These are phyloP conservation scores for Plantago coronopus DNA, from an alignment of 305 asterid species.

Conservation along the genomic window DNA sequence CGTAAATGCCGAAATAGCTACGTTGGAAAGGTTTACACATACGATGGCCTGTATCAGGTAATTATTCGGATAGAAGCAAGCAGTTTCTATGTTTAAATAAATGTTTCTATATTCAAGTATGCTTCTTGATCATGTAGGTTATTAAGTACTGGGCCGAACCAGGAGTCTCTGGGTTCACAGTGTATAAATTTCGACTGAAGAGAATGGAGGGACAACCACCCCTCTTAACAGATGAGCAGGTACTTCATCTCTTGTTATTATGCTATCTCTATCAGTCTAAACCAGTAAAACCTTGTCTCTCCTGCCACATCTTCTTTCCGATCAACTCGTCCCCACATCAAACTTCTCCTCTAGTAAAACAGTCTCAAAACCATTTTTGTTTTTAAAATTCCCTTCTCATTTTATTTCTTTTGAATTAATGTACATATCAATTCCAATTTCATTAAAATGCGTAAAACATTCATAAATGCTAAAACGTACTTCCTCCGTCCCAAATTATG, in stretches of 20 bases:
- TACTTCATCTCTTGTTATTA: constrained; percentile 16
- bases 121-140: constrained; percentile 45
- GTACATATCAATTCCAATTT: too few relatives aligned
- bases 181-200: constrained; percentile 59
- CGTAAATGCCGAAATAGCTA: constrained; percentile 63
- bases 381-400: too few relatives aligned
- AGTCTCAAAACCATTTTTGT: too few relatives aligned
- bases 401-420: too few relatives aligned
- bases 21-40: constrained; percentile 78
- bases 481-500: too few relatives aligned
- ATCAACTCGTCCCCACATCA: too few relatives aligned
- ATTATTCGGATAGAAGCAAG: constrained; percentile 1
- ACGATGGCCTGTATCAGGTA: constrained; percentile 89
- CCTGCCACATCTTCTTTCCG: too few relatives aligned
- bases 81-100: not conserved
- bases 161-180: constrained; percentile 81
- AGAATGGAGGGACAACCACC: constrained; percentile 79
- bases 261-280: too few relatives aligned
- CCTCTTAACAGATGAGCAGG: constrained; percentile 67
- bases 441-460: too few relatives aligned
- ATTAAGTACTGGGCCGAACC: constrained; percentile 68
- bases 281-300: too few relatives aligned
- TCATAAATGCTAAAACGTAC: too few relatives aligned
- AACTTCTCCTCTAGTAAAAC: too few relatives aligned
- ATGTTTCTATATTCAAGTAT: constrained; percentile 8